Evolutionary conservation across 2,329 filamentous ascomycete genomes (phyloP).

Genomic region (Reticulascus tulasneorum): DNA sequence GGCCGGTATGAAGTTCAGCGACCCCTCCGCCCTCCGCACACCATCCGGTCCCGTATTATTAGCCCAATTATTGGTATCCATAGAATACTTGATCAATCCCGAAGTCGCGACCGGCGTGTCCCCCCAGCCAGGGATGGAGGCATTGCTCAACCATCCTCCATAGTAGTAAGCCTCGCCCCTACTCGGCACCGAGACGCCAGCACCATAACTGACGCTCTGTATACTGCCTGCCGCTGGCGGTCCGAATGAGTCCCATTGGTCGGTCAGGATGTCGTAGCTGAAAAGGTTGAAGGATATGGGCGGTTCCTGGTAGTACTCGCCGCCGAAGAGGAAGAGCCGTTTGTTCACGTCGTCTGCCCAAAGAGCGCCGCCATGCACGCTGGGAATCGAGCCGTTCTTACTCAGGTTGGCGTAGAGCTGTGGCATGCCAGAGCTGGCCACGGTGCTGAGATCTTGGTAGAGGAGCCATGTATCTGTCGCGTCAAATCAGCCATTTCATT

Average conservation of each 20-base stretch:
- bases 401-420: slow-evolving; percentile 52
- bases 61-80: slow-evolving; percentile 45
- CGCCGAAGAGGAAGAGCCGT: slow-evolving; percentile 59
- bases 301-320: slow-evolving; percentile 42
- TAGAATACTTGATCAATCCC: slow-evolving; percentile 53
- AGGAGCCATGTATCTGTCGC: slow-evolving; percentile 47
- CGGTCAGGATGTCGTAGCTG: slow-evolving; percentile 52
- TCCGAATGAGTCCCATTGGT: slow-evolving; percentile 50
- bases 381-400: slow-evolving; percentile 55
- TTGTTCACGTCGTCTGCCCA: slow-evolving; percentile 63
- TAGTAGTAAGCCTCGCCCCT: slow-evolving; percentile 57
- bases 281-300: slow-evolving; percentile 48
- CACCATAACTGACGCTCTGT: slow-evolving; percentile 50
- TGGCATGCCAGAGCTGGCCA: slow-evolving; percentile 42
- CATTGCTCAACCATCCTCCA: slow-evolving; percentile 58
- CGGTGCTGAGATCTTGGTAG: slow-evolving; percentile 52
- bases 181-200: slow-evolving; percentile 49
- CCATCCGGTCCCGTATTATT: slow-evolving; percentile 52
- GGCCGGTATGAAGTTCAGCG: slow-evolving; percentile 56
- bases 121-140: slow-evolving; percentile 47
- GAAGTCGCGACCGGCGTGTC: slow-evolving; percentile 41
- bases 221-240: slow-evolving; percentile 31
- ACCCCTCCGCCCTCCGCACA: slow-evolving; percentile 54
- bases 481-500: background rate
- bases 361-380: slow-evolving; percentile 39